Base-by-base conservation (phyloP, 2,329 filamentous ascomycete species). In the Neobulgaria alba region DNA sequence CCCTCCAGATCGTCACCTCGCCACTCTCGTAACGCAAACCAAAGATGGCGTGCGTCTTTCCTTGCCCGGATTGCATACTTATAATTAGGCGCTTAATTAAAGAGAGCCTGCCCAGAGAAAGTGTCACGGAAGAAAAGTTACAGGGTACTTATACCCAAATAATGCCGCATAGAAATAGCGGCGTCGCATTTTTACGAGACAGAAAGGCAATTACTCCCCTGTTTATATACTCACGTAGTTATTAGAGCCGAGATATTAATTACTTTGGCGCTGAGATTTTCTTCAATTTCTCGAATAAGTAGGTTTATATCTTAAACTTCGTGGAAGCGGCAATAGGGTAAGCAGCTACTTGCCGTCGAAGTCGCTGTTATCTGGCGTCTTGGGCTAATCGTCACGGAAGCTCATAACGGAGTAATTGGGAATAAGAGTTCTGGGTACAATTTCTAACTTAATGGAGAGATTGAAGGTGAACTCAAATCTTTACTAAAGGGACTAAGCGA, bases 241-340 rank as follows among this genome's bases (percentile, higher is more conserved):
- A 45, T 59, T 57, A 12, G 55, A 57, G 19, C 55, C 55, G 55
- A 51, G 26, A 59, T 57, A 19, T 58, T 51, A 20, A 45, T 33
- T 33, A 61, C 52, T 9, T 38, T 23, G 23, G 44, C 30, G 15
- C 18, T n/a, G n/a, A n/a, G n/a, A n/a, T n/a, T n/a, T n/a, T n/a
- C n/a, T n/a, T n/a, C n/a, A n/a, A n/a, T n/a, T 36, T 59, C 58
- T 35, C 30, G 34, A 32, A 59, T 50, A 19, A 61, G 54, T 5
- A 51, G 39, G 17, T 49, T 45, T 10, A 58, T 51, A 36, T 58
- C 51, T 46, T 48, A 54, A 20, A 37, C 17, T 26, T 34, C 33
- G 19, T 39, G 34, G 40, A 59, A 59, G 4, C 54, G 56, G 46
- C 51, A 57, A 17, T 57, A 52, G 39, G 34, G 18, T 17, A 16